Evolutionary conservation across 2,329 filamentous ascomycete species (phyloP), one percentile per base, ranked within the genome.

Genomic region (Ascochyta viciae-villosae): DNA sequence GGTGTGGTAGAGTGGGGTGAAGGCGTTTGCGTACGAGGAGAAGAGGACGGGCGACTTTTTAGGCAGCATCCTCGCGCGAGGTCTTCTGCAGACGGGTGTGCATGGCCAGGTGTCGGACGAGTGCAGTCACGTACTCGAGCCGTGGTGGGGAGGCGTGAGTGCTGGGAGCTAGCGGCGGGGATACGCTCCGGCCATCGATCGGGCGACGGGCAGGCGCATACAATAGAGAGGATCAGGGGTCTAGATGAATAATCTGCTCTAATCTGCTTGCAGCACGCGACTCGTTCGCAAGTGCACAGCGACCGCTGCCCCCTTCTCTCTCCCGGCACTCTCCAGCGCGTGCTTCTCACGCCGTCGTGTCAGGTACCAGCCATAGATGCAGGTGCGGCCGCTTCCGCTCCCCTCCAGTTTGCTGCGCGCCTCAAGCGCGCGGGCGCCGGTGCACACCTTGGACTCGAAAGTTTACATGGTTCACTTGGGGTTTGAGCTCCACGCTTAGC

Each of bases 61-160:
- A 61, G 70, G 66, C 60, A 78, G 68, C 76, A 79, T 79, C 37
- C 63, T 65, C 56, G 61, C 51, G 61, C 60, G 65, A 58, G 56
- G 60, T 60, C 55, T 48, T 56, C 40, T 55, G 50, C 52, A 57
- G 38, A 54, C 48, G 50, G 61, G 55, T 57, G 62, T 45, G 56
- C 69, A 73, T 73, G 61, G 61, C 63, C 57, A 54, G 50, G 39
- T 55, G 53, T 26, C 27, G 46, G 31, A 39, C 34, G 52, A 38
- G 39, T 24, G 55, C 24, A 57, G 45, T 48, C 31, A 48, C 26
- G 15, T 34, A 37, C 42, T 60, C 49, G 40, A 34, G 42, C 33
- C 46, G 57, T 53, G 33, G 52, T 34, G 58, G 50, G 42, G 41
- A 27, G 46, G 43, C 31, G 48, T 53, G 57, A 26, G 54, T 29